phyloP scores from a whole-genome alignment of 2,329 filamentous ascomycete species.

The Exophiala calicioides region DNA sequence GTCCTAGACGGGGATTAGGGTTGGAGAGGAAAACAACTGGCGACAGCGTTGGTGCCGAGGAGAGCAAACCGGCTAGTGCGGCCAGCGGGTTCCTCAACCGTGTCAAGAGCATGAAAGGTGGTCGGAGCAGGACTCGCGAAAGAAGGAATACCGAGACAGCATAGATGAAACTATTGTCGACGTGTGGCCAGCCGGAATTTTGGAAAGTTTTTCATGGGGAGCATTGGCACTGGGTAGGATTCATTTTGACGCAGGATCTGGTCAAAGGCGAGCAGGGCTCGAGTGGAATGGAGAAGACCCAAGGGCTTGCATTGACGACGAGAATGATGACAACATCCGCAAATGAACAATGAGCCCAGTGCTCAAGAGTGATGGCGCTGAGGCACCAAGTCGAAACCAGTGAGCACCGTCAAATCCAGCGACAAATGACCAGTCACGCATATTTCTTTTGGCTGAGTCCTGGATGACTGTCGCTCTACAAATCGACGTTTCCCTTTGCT shows the following conservation, averaged over 20 bases:
- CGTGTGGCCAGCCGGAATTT: neutral
- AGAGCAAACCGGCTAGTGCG: slow-evolving; percentile 48
- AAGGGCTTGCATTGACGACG: too few species aligned
- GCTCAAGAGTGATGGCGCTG: too few species aligned
- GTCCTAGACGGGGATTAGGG: slow-evolving; percentile 54
- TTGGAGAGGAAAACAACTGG: slow-evolving; percentile 67
- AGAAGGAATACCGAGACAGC: slow-evolving; percentile 34
- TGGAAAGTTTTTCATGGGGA: neutral
- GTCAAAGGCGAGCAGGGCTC: too few species aligned
- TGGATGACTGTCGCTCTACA: too few species aligned
- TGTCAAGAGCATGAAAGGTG: slow-evolving; percentile 78
- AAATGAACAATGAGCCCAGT: too few species aligned
- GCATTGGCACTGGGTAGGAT: neutral
- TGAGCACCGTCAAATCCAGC: too few species aligned
- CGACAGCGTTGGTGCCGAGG: slow-evolving; percentile 48
- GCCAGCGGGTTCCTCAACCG: slow-evolving; percentile 70
- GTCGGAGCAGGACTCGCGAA: slow-evolving; percentile 54
- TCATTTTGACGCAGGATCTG: neutral
- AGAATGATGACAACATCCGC: too few species aligned
- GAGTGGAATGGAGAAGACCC: too few species aligned
- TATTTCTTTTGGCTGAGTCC: too few species aligned
- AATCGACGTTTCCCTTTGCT: too few species aligned
- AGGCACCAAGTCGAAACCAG: too few species aligned
- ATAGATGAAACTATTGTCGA: neutral
- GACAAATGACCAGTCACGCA: too few species aligned